Base-by-base conservation (phyloP, 495 filamentous ascomycete genomes). In the Tetracladium marchalianum region DNA sequence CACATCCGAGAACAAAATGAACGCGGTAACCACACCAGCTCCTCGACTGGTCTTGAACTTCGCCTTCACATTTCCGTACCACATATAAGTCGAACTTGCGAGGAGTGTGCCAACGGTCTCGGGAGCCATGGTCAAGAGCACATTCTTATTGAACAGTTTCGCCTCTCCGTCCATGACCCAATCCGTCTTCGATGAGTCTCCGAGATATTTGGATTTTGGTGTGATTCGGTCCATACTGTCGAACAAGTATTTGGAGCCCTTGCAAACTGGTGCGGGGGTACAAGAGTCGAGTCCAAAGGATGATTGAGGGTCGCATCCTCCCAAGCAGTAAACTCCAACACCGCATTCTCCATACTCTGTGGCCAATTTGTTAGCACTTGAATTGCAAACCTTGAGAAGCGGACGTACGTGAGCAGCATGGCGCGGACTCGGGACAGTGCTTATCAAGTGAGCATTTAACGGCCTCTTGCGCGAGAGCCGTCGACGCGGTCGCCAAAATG, bases 41-140 rank as follows among this genome's bases (percentile, higher is more conserved):
- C 87, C 90, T 55, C 84, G 78, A 47, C 82, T 84, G 6, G 87
- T 90, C 76, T 89, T 95, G 64, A 98, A 69, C 19, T 70, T 83
- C 13, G 85, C 88, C 56, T 80, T 84, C 52, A 97, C 78, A 63
- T 83, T 94, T 58, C 92, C 92, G 62, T 98, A 98, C 93, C 90
- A 97, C 66, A 98, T 81, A 62, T 97, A 96, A 44, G 79, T 73
- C 44, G 87, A 90, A 51, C 85, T 85, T 19, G 87, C 81, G 41
- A 97, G 68, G 13, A 98, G 79, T n/a, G 90, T 94, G 31, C 89
- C 90, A 39, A 78, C 81, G 17, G 86, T 85, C 42, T 81, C 73
- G 17, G 76, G 66, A 38, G 84, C 81, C 87, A 98, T 90, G 49
- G 90, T 97, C 52, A 98, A 71, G 37, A 96, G 68, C 16, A 93